These are phyloP conservation scores for Elaphomyces granulatus DNA, from an alignment of 495 filamentous ascomycete species.

Conservation along the genomic window DNA sequence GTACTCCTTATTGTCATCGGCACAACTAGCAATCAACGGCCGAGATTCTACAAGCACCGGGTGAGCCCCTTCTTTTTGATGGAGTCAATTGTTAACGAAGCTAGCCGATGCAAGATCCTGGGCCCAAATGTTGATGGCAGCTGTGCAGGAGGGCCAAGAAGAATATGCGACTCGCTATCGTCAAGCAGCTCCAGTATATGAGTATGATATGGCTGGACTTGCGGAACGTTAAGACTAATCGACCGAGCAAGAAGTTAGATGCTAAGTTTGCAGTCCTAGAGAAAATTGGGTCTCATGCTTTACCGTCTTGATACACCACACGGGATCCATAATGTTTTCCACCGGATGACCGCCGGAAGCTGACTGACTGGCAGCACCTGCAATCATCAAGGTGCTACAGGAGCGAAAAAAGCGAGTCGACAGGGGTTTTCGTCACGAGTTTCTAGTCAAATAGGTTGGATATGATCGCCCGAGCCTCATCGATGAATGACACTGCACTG, in stretches of 20 bases:
- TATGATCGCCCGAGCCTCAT: background rate
- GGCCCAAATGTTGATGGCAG: no score
- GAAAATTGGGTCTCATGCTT: slow-evolving; percentile 4
- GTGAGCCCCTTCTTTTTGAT: slow-evolving; percentile 1
- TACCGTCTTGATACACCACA: slow-evolving; percentile 4
- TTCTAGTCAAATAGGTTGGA: slow-evolving; percentile 2
- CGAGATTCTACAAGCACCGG: background rate
- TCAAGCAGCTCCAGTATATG: background rate
- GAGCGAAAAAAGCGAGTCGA: background rate
- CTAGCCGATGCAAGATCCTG: no score
- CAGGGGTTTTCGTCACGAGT: background rate
- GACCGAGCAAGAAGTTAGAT: slow-evolving; percentile 9
- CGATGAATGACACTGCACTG: slow-evolving; percentile 3
- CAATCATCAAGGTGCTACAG: background rate
- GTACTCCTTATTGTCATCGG: background rate
- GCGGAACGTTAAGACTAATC: slow-evolving; percentile 2
- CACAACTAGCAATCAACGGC: no score
- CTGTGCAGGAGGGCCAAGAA: background rate
- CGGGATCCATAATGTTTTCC: slow-evolving; percentile 6
- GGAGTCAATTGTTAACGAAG: background rate
- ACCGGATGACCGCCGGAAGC: slow-evolving; percentile 4
- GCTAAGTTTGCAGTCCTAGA: slow-evolving; percentile 8
- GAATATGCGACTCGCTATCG: background rate
- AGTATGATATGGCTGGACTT: slow-evolving; percentile 9
- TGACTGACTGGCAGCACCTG: background rate